These are phyloP conservation scores for Diaporthe batatas DNA, from an alignment of 2,329 filamentous ascomycete species.

Conservation along the genomic window DNA sequence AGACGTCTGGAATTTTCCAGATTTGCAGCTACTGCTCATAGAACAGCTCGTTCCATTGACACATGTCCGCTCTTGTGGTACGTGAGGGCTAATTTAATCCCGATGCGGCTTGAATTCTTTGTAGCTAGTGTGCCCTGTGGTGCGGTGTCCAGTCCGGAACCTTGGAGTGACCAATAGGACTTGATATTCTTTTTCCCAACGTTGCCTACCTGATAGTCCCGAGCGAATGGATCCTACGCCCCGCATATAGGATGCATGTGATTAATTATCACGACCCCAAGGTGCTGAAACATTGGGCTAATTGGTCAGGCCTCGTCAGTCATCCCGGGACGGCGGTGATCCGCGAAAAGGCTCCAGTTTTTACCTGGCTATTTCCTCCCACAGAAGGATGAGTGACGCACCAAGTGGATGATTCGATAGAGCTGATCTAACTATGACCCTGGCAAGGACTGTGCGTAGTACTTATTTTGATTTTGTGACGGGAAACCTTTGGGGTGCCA, in stretches of 20 bases:
- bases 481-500: conserved; percentile 10
- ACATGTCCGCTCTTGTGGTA: neutral
- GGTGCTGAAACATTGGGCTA: neutral
- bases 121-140: neutral
- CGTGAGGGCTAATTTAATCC: neutral
- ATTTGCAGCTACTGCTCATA: neutral
- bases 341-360: no score
- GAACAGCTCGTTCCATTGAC: neutral
- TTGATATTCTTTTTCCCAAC: neutral
- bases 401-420: neutral
- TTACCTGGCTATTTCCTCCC: neutral
- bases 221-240: neutral
- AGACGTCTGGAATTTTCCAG: no score
- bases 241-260: neutral
- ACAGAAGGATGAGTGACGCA: no score
- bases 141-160: neutral
- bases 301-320: neutral
- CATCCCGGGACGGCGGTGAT: neutral
- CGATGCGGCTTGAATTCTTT: neutral
- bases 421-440: neutral
- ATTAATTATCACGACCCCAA: neutral
- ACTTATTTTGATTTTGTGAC: neutral
- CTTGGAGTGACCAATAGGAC: neutral
- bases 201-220: neutral
- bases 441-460: neutral